These are phyloP conservation scores for Penicillium sp. DNA, from an alignment of 2,329 filamentous ascomycete species.

Conservation along the genomic window DNA sequence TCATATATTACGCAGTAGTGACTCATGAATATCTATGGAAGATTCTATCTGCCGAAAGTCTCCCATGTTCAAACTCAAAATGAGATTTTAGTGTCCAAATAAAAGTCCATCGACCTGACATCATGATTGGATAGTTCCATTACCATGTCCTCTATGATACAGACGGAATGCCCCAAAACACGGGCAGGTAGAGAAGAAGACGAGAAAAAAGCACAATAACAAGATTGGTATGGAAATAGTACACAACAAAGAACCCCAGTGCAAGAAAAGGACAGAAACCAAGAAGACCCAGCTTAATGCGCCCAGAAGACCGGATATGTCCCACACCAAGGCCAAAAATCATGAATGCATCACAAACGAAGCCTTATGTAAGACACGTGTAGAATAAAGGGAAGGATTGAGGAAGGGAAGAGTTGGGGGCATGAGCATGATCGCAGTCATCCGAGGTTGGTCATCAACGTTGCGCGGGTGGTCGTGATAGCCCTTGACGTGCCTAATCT, in stretches of 20 bases:
- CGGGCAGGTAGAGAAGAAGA: constrained; percentile 2
- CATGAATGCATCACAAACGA: constrained; percentile 15
- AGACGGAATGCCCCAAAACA: neutral
- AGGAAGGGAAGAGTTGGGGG: constrained; percentile 16
- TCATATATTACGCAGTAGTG: neutral
- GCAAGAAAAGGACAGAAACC: constrained; percentile 6
- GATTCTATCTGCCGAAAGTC: neutral
- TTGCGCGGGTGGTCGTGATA: constrained; percentile 43
- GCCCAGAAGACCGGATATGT: neutral
- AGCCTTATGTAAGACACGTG: constrained; percentile 21
- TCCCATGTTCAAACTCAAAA: too few relatives aligned
- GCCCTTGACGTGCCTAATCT: constrained; percentile 50
- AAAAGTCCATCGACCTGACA: neutral
- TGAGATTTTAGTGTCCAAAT: neutral
- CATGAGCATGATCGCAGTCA: constrained; percentile 31
- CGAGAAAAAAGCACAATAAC: constrained; percentile 9
- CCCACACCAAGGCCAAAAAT: constrained; percentile 2
- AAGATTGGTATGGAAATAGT: constrained; percentile 23
- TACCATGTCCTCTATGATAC: neutral
- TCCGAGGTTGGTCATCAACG: constrained; percentile 38
- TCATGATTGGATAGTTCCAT: neutral
- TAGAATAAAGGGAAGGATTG: constrained; percentile 20
- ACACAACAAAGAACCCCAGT: constrained; percentile 8
- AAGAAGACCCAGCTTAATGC: constrained; percentile 1
- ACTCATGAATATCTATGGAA: neutral